Conservation (phyloP, 1,139 yeast species). For the Geotrichum europaeum region DNA sequence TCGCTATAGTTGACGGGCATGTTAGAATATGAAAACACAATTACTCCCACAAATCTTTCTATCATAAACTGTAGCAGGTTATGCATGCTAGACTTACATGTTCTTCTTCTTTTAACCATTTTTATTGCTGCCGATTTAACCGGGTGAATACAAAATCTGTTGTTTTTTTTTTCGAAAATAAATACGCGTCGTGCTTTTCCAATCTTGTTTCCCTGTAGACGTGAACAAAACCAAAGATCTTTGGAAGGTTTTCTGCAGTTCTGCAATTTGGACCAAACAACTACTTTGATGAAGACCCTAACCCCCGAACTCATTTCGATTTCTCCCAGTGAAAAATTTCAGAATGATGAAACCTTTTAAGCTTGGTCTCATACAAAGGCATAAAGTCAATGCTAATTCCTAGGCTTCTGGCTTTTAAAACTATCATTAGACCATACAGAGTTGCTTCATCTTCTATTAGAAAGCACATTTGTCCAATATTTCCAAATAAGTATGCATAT, state of each 20-base stretch:
- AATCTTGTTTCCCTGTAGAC: background rate
- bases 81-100: slow-evolving; percentile 15
- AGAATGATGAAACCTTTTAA: background rate
- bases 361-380: background rate
- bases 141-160: background rate
- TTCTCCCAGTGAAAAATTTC: background rate
- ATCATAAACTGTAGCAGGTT: background rate
- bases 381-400: background rate
- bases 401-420: background rate
- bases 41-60: background rate
- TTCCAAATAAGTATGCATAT: background rate
- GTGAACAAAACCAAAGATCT: background rate
- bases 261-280: background rate
- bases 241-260: background rate
- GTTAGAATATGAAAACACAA: background rate
- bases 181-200: background rate
- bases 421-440: background rate
- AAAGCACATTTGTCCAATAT: background rate
- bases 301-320: background rate
- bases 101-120: slow-evolving; percentile 19
- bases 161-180: background rate
- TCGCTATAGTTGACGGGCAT: slow-evolving; percentile 1
- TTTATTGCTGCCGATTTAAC: background rate
- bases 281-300: background rate
- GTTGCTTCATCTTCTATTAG: background rate